Conservation (phyloP, 768 basidiomycete species). For the Cyathus striatus region DNA sequence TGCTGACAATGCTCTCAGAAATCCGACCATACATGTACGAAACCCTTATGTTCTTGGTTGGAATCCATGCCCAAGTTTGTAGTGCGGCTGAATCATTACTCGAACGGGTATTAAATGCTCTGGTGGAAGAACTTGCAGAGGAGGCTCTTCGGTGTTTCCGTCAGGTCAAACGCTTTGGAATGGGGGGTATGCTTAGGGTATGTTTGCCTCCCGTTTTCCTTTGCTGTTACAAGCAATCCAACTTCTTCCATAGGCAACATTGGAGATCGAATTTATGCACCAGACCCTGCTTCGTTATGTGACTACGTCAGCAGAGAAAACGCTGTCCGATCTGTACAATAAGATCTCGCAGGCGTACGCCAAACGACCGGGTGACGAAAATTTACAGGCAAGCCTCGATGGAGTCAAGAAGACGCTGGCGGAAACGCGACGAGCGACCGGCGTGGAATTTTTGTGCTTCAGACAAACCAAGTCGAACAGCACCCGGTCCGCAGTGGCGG, state of each 20-base stretch:
- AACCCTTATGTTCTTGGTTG: slow-evolving; percentile 81
- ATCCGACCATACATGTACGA: slow-evolving; percentile 95
- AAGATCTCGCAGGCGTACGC: slow-evolving; percentile 92
- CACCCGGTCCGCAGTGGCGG: slow-evolving; percentile 7
- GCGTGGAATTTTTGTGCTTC: slow-evolving; percentile 95
- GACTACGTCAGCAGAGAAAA: slow-evolving; percentile 72
- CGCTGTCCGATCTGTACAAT: slow-evolving; percentile 87
- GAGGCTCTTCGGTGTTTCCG: slow-evolving; percentile 85
- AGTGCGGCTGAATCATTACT: slow-evolving; percentile 75
- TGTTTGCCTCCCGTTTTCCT: slow-evolving; percentile 19
- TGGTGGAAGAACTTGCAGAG: slow-evolving; percentile 79
- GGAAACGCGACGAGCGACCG: slow-evolving; percentile 85
- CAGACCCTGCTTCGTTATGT: slow-evolving; percentile 91
- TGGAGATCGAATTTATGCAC: slow-evolving; percentile 99
- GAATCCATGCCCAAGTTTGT: slow-evolving; percentile 88
- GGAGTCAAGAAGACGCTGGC: slow-evolving; percentile 87
- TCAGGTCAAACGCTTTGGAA: slow-evolving; percentile 88
- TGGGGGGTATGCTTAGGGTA: slow-evolving; percentile 98
- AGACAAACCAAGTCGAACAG: slow-evolving; percentile 53
- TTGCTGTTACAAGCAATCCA: slow-evolving; percentile 1
- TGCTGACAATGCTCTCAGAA: slow-evolving; percentile 36
- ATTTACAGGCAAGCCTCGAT: slow-evolving; percentile 83
- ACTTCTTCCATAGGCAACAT: slow-evolving; percentile 90
- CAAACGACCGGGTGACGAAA: slow-evolving; percentile 79
- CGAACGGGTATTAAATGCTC: slow-evolving; percentile 72